Conservation (phyloP, 225 moss, liverwort and hornwort species). For the Bryum argenteum region DNA sequence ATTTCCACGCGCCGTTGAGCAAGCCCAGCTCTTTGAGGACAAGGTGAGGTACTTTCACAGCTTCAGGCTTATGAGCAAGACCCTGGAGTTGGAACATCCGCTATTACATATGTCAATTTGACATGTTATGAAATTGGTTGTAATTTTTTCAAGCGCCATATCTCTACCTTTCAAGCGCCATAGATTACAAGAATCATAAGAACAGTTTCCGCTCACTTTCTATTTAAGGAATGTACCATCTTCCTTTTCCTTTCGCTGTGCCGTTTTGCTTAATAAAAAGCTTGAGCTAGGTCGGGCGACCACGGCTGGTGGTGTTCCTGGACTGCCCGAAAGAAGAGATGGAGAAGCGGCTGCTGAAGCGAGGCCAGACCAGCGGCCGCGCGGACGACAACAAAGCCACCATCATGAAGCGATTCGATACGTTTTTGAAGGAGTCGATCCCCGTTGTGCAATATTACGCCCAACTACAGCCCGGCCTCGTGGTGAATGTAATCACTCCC, state of each 20-base stretch:
- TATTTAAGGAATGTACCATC: too few relatives aligned
- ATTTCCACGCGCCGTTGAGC: conserved; percentile 82
- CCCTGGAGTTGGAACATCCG: too few relatives aligned
- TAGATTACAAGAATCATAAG: too few relatives aligned
- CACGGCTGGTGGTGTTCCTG: conserved; percentile 71
- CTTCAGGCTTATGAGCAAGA: background rate
- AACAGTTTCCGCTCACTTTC: too few relatives aligned
- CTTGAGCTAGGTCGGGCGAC: conserved; percentile 55
- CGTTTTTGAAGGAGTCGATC: conserved; percentile 70
- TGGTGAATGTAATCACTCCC: conserved; percentile 50
- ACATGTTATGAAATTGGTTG: too few relatives aligned
- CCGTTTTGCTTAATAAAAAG: too few relatives aligned
- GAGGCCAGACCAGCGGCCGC: conserved; percentile 83
- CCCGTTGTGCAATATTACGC: conserved; percentile 72
- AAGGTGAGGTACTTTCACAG: conserved; percentile 41
- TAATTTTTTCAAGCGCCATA: too few relatives aligned
- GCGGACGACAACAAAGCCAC: conserved; percentile 73
- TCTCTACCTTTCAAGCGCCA: too few relatives aligned
- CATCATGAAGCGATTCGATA: conserved; percentile 83
- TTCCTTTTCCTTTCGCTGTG: too few relatives aligned
- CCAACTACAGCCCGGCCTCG: conserved; percentile 46
- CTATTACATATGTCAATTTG: too few relatives aligned
- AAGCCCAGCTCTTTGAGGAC: conserved; percentile 76
- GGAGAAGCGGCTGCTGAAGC: conserved; percentile 71
- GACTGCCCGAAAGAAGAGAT: conserved; percentile 81